Conservation (phyloP, 805 yeast genomes). For the Kazachstania bromeliacearum region DNA sequence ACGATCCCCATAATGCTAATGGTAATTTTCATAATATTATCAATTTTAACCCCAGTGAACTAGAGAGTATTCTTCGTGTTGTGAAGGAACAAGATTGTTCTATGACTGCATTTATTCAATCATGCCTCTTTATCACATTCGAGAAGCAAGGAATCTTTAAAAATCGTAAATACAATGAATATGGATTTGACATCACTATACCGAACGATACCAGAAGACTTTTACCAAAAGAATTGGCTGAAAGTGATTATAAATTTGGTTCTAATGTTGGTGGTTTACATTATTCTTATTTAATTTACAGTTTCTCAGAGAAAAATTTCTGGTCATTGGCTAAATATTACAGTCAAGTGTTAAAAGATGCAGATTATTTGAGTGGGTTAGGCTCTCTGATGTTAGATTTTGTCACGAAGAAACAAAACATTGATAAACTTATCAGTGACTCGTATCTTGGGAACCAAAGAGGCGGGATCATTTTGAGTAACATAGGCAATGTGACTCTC, state of each 20-base stretch:
- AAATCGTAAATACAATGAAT: conserved; percentile 12
- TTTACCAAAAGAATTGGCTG: conserved; percentile 12
- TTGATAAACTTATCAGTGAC: conserved; percentile 13
- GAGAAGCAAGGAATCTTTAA: conserved; percentile 14
- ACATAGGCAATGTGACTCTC: conserved; percentile 11
- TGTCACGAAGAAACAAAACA: conserved; percentile 10
- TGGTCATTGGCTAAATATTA: conserved; percentile 18
- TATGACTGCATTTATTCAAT: conserved; percentile 22
- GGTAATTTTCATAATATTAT: conserved; percentile 9
- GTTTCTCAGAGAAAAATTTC: conserved; percentile 12
- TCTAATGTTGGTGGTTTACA: conserved; percentile 21
- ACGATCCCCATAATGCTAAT: conserved; percentile 4
- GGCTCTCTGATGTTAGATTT: conserved; percentile 18
- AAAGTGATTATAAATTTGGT: conserved; percentile 17
- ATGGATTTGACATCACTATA: conserved; percentile 17
- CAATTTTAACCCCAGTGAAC: conserved; percentile 8
- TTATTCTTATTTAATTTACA: conserved; percentile 17
- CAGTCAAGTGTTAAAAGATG: conserved; percentile 9
- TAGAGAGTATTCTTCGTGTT: conserved; percentile 7
- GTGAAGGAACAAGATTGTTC: conserved; percentile 13
- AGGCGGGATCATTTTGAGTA: conserved; percentile 21
- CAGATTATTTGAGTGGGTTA: conserved; percentile 13
- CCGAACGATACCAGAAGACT: conserved; percentile 15
- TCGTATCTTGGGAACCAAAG: conserved; percentile 12
- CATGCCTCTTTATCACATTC: conserved; percentile 16